These are phyloP conservation scores for Bromus sterilis DNA, from an alignment of 176 grass and related monocot species.

Conservation along the genomic window DNA sequence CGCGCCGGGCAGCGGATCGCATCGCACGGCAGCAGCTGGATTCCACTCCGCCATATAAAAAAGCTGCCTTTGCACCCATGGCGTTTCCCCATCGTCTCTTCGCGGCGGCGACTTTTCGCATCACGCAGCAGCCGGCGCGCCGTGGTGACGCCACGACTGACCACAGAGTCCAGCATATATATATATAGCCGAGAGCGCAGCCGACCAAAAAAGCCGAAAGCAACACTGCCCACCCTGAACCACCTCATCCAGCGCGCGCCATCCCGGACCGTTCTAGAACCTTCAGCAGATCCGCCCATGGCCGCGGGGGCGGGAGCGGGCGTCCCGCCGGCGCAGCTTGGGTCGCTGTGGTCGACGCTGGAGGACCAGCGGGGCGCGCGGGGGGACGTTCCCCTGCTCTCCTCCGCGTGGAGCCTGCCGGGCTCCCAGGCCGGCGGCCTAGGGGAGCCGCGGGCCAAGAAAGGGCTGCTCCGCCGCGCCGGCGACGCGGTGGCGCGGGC, in stretches of 20 bases:
- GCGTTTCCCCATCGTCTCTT: not conserved
- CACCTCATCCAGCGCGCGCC: not conserved
- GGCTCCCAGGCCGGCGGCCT: not conserved
- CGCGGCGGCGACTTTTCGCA: not conserved
- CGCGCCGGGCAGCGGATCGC: not conserved
- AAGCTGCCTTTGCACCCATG: not conserved
- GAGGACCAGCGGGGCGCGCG: slow-evolving; percentile 35
- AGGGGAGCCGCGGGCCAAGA: not conserved
- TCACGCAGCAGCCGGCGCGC: not conserved
- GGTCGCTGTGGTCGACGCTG: slow-evolving; percentile 42
- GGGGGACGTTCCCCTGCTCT: slow-evolving; percentile 29
- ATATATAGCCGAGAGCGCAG: not conserved
- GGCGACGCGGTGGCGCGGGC: not conserved
- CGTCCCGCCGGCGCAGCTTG: slow-evolving; percentile 7
- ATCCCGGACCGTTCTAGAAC: not conserved
- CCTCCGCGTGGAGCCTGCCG: slow-evolving; percentile 27
- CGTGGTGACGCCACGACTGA: not conserved
- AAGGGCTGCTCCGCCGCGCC: slow-evolving; percentile 11
- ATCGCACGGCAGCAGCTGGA: not conserved
- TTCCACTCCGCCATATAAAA: not conserved
- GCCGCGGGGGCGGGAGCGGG: not conserved
- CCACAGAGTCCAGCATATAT: not conserved
- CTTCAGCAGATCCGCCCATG: not conserved
- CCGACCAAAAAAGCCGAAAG: not conserved
- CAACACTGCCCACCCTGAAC: not conserved